Evolutionary conservation across 352 stramenopile genomes (phyloP).

Genomic region (Phytopythium sindhum): DNA sequence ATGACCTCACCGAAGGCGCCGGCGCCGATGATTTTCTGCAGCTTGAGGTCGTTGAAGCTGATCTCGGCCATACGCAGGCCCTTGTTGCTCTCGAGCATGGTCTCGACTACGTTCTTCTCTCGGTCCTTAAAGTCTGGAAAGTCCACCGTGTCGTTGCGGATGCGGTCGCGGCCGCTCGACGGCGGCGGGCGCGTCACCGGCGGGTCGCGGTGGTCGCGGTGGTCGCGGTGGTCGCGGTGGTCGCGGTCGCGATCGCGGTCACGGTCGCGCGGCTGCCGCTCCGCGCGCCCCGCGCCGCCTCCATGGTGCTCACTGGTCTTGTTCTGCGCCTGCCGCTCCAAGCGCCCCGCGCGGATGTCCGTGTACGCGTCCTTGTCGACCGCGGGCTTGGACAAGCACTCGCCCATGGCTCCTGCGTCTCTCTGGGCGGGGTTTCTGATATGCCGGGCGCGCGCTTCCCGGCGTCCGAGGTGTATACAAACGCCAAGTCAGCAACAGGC

Average conservation of each 20-base stretch:
- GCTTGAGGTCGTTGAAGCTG: conserved; percentile 87
- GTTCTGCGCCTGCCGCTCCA: not conserved
- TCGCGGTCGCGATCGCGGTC: not conserved
- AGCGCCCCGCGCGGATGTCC: not conserved
- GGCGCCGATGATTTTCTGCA: conserved; percentile 86
- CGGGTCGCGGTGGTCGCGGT: not conserved
- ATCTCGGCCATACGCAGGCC: conserved; percentile 85
- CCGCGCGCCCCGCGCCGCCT: not conserved
- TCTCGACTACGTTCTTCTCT: conserved; percentile 86
- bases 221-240: conserved; percentile 1
- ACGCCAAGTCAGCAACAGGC: not conserved
- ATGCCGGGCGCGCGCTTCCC: not conserved
- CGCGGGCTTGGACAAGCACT: conserved; percentile 6
- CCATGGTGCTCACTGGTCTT: not conserved
- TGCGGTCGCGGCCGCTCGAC: conserved; percentile 16
- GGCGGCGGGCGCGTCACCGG: not conserved
- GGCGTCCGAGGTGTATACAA: not conserved
- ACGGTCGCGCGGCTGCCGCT: not conserved
- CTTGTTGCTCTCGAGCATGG: conserved; percentile 87
- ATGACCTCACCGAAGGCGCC: conserved; percentile 87
- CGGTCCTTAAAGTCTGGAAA: conserved; percentile 85
- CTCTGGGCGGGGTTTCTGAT: not conserved
- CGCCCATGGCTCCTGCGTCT: conserved; percentile 4
- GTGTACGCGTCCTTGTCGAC: conserved; percentile 1
- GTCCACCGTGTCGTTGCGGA: conserved; percentile 55